Percentiles rank a stretch among this genome's conserved stretches.
These are phyloP conservation scores for Mortierella sp. DNA, from an alignment of 371 early-diverging fungal genomes.

Conservation along the genomic window DNA sequence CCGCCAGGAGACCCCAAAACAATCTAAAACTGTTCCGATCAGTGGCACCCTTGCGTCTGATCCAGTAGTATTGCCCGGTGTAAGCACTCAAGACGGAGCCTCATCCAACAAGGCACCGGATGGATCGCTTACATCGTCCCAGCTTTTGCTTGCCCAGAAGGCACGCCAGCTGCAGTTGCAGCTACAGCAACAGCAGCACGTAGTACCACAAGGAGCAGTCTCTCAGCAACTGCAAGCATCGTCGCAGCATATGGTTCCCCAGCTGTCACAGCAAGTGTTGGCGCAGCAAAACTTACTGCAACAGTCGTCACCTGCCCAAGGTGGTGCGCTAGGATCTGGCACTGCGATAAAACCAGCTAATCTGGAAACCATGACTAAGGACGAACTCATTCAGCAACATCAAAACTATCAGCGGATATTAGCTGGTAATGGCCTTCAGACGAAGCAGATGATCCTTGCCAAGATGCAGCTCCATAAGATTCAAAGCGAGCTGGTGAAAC, in stretches of 20 bases:
- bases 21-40: not conserved
- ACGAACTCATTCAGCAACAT: conserved; percentile 21
- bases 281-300: not conserved
- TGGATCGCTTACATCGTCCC: conserved; percentile 21
- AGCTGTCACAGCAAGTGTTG: not conserved
- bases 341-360: not conserved
- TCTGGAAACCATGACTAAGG: conserved; percentile 26
- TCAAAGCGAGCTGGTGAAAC: conserved; percentile 26
- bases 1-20: conserved; percentile 19
- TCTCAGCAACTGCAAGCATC: not conserved
- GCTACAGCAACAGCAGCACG: conserved; percentile 19
- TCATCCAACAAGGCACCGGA: conserved; percentile 2
- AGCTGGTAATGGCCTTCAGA: conserved; percentile 8
- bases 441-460: conserved; percentile 7
- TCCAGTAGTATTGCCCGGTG: not conserved
- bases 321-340: not conserved
- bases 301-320: not conserved
- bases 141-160: conserved; percentile 21
- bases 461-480: conserved; percentile 36
- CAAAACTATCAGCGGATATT: conserved; percentile 20
- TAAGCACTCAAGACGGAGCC: conserved; percentile 10
- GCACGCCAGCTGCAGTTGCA: conserved; percentile 20
- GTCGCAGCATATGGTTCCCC: conserved; percentile 7
- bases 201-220: not conserved
- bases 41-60: not conserved